phyloP scores from a whole-genome alignment of 2,329 filamentous ascomycete species.

The Cladophialophora psammophila region DNA sequence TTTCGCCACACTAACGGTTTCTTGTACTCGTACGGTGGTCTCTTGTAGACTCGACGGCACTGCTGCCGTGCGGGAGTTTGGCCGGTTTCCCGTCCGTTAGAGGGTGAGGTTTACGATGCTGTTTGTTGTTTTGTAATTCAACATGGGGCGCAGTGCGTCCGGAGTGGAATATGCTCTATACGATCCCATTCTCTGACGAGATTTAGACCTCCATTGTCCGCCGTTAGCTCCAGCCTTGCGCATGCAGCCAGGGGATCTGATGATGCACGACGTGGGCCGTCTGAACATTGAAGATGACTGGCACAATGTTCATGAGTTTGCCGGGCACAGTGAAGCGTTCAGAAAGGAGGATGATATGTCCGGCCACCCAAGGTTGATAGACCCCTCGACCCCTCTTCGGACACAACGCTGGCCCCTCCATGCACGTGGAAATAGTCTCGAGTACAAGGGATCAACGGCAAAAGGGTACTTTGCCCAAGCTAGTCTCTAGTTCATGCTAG shows the following conservation, averaged over 20 bases:
- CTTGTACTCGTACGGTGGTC: background rate
- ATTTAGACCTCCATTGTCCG: background rate
- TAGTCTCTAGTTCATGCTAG: background rate
- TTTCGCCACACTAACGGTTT: background rate
- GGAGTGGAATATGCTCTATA: background rate
- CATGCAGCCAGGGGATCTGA: background rate
- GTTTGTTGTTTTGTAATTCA: background rate
- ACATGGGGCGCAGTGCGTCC: background rate
- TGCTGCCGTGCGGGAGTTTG: background rate
- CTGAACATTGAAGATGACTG: background rate
- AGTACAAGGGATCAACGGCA: background rate
- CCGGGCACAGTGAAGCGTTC: background rate
- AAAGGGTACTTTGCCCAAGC: background rate
- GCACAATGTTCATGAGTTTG: background rate
- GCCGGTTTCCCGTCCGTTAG: background rate
- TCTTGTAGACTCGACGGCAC: background rate
- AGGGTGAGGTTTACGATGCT: background rate
- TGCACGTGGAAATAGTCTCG: conserved; percentile 2
- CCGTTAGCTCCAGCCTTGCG: conserved; percentile 2
- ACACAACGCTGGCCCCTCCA: background rate
- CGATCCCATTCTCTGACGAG: background rate
- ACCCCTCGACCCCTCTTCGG: background rate
- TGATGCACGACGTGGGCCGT: background rate
- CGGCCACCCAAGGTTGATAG: background rate
- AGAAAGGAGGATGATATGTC: background rate